Percentiles rank a stretch among this genome's conserved stretches.
phyloP scores from a whole-genome alignment of 1,284 basidiomycete genomes.

The Thecaphora thlaspeos region DNA sequence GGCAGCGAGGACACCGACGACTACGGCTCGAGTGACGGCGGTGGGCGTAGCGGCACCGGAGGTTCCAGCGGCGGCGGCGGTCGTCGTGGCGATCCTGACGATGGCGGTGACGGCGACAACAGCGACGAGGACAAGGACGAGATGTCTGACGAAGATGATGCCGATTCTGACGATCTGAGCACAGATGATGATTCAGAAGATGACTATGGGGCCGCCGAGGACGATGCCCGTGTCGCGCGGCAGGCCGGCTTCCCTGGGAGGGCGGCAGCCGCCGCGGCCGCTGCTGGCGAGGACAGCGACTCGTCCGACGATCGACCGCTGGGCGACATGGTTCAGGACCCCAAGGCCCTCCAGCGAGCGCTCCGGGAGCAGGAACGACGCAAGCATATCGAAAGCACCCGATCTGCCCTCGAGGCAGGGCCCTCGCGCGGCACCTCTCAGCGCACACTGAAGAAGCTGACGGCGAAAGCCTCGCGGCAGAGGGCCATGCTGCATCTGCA shows the following conservation, averaged over 20 bases:
- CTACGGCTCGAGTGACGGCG: slow-evolving; percentile 48
- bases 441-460: background rate
- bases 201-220: slow-evolving; percentile 23
- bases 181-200: slow-evolving; percentile 44
- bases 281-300: slow-evolving; percentile 19
- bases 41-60: slow-evolving; percentile 20
- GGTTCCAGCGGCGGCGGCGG: slow-evolving; percentile 29
- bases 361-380: slow-evolving; percentile 30
- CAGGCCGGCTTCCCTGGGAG: background rate
- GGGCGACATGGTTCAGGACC: slow-evolving; percentile 36
- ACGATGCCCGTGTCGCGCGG: slow-evolving; percentile 6
- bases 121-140: slow-evolving; percentile 13
- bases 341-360: slow-evolving; percentile 24
- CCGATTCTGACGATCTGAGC: slow-evolving; percentile 13
- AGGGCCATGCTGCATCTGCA: background rate
- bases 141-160: slow-evolving; percentile 5
- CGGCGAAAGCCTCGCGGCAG: background rate
- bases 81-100: slow-evolving; percentile 4
- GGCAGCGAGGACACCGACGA: slow-evolving; percentile 29
- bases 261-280: background rate
- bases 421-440: background rate
- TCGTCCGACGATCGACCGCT: slow-evolving; percentile 35
- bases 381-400: slow-evolving; percentile 12
- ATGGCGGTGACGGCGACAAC: slow-evolving; percentile 7
- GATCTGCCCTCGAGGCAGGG: slow-evolving; percentile 4